phyloP scores from a whole-genome alignment of 1,284 basidiomycete species.

The Gomphus sp. region DNA sequence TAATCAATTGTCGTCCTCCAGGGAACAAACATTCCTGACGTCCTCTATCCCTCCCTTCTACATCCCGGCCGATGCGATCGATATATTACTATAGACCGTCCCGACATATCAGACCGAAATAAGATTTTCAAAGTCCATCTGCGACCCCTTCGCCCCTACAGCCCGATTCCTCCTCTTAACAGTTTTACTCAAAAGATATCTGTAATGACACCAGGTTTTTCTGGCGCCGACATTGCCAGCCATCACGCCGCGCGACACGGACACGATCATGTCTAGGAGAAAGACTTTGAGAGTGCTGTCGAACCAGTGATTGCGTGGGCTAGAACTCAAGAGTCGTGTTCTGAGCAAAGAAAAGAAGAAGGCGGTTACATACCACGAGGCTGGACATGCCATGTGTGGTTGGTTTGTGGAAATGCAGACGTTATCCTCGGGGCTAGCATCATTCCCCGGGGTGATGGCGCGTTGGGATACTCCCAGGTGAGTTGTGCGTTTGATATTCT shows the following conservation, averaged over 20 bases:
- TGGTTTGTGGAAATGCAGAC: slow-evolving; percentile 99
- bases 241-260: slow-evolving; percentile 87
- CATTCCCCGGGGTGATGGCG: slow-evolving; percentile 93
- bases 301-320: slow-evolving; percentile 96
- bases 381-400: slow-evolving; percentile 95
- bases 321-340: slow-evolving; percentile 93
- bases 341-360: slow-evolving; percentile 96
- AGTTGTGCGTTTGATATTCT: slow-evolving; percentile 15
- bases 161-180: slow-evolving; percentile 49
- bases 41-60: slow-evolving; percentile 91
- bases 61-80: slow-evolving; percentile 97
- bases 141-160: slow-evolving; percentile 68
- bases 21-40: slow-evolving; percentile 94
- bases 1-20: slow-evolving; percentile 96
- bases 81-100: slow-evolving; percentile 93
- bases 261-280: slow-evolving; percentile 72
- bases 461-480: slow-evolving; percentile 93
- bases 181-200: slow-evolving; percentile 85
- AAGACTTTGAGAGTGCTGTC: slow-evolving; percentile 95
- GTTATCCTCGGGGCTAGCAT: slow-evolving; percentile 97
- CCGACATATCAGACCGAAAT: slow-evolving; percentile 88
- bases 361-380: slow-evolving; percentile 98
- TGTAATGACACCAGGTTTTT: slow-evolving; percentile 95
- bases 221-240: slow-evolving; percentile 97
- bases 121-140: slow-evolving; percentile 96